phyloP scores from a whole-genome alignment of 345 rosid genomes.

The Pugionium dolabratum region DNA sequence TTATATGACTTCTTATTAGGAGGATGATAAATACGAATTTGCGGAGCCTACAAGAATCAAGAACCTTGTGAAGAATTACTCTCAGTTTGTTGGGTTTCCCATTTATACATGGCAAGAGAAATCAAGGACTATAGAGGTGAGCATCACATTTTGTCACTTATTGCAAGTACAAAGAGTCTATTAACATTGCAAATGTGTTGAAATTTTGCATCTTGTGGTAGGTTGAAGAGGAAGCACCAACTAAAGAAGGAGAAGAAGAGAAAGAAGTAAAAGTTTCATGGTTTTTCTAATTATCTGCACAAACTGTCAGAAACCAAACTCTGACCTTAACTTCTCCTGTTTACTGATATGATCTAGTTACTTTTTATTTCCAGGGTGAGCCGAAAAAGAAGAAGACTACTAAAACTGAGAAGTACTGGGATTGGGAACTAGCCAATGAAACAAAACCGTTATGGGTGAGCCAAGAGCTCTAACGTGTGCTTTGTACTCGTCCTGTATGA shows the following conservation, averaged over 20 bases:
- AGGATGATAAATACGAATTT: no score
- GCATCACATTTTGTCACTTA: background rate
- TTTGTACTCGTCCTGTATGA: constrained; percentile 4
- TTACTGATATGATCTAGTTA: constrained; percentile 23
- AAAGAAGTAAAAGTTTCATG: constrained; percentile 54
- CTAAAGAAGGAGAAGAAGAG: constrained; percentile 76
- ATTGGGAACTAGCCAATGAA: no score
- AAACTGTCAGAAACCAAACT: background rate
- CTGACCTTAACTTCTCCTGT: background rate
- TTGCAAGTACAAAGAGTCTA: background rate
- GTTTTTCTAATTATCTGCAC: background rate
- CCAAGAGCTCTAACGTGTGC: background rate
- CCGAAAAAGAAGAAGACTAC: constrained; percentile 50
- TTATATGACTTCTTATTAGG: no score
- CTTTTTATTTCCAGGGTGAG: constrained; percentile 58
- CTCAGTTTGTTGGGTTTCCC: no score
- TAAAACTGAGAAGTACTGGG: no score
- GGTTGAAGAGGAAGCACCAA: constrained; percentile 92
- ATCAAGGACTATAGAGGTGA: no score
- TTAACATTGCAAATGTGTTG: background rate
- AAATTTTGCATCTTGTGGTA: constrained; percentile 34
- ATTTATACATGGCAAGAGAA: no score
- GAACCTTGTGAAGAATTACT: no score
- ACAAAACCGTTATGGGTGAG: constrained; percentile 20
- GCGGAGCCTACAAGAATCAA: no score